Base-by-base conservation (phyloP, 108 stramenopile genomes). In the Nannochloropsis salina region DNA sequence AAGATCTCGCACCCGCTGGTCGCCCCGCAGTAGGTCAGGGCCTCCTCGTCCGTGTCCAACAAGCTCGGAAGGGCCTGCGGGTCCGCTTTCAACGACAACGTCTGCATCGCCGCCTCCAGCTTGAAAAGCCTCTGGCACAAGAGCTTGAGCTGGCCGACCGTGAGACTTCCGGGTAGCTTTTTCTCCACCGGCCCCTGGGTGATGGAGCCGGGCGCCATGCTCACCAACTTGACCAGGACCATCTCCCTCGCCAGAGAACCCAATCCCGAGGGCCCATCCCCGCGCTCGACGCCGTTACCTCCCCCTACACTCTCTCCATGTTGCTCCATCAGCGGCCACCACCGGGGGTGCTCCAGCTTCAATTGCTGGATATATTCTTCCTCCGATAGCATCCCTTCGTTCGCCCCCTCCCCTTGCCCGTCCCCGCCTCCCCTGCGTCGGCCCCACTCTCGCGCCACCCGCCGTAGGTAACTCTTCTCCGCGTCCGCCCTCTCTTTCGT, bases 81-180 rank as follows among this genome's bases (percentile, higher is more conserved):
- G n/a, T 74, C 61, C 3, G 20, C n/a, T n/a, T 74, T 86, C 6
- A 42, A 42, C n/a, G 9, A 42, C 43, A 86, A 45, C 4, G 41
- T 10, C 81, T 86, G 86, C 51, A 83, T 4, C 6, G 20, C 40
- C 44, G 83, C 82, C 82, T 86, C 86, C 22, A 86, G 22, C 8
- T 82, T 82, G 42, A 82, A 86, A 11, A 82, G n/a, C 83, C 83
- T 81, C 21, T 83, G 83, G 40, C 83, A 81, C 43, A 86, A 22
- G 11, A 83, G 20, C 42, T 45, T 42, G 22, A 86, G 20, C 83
- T 86, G 82, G 18, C 83, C 82, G 22, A 86, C 42, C n/a, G 80
- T 80, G 12, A 86, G 20, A 21, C 40, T 42, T 11, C 45, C 40
- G 11, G 86, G 86, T 9, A 86, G 6, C 9, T 83, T 82, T 44